A percentile compares a stretch with the other conserved stretches of the same genome.
Evolutionary conservation across 78 protist genomes (phyloP).

Genomic region (Dictyostelium intermedium): DNA sequence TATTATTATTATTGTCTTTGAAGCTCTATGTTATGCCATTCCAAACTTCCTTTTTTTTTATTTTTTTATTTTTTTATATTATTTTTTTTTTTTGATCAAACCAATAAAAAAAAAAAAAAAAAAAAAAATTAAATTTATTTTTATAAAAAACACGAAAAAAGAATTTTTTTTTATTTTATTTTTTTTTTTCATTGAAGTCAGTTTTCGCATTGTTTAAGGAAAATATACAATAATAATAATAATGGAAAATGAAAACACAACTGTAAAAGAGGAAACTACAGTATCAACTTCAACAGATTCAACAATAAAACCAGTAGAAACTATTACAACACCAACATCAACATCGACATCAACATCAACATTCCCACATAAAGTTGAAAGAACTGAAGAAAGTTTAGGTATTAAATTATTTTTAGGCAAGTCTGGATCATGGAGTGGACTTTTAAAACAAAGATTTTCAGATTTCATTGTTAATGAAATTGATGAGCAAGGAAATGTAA

Average conservation of each 20-base stretch:
- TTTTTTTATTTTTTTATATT: too few species aligned
- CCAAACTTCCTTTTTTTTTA: too few species aligned
- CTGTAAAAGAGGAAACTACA: background rate
- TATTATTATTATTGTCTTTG: too few species aligned
- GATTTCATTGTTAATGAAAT: conserved; percentile 84
- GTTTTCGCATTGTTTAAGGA: too few species aligned
- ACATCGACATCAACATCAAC: background rate
- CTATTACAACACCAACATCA: too few species aligned
- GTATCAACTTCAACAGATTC: background rate
- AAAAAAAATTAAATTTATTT: too few species aligned
- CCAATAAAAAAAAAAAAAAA: too few species aligned
- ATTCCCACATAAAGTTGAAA: background rate
- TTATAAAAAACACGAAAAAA: too few species aligned
- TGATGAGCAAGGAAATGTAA: conserved; percentile 53
- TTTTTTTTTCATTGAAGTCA: too few species aligned
- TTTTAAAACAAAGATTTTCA: conserved; percentile 67
- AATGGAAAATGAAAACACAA: background rate
- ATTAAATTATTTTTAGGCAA: conserved; percentile 46
- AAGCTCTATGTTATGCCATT: too few species aligned
- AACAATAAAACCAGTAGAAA: background rate
- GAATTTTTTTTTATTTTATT: too few species aligned
- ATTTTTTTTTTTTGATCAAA: too few species aligned
- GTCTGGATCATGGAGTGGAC: conserved; percentile 50
- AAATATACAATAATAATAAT: background rate
- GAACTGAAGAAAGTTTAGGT: conserved; percentile 53